Evolutionary conservation across 2,329 filamentous ascomycete genomes (phyloP).

Genomic region (Xylaria arbuscula): DNA sequence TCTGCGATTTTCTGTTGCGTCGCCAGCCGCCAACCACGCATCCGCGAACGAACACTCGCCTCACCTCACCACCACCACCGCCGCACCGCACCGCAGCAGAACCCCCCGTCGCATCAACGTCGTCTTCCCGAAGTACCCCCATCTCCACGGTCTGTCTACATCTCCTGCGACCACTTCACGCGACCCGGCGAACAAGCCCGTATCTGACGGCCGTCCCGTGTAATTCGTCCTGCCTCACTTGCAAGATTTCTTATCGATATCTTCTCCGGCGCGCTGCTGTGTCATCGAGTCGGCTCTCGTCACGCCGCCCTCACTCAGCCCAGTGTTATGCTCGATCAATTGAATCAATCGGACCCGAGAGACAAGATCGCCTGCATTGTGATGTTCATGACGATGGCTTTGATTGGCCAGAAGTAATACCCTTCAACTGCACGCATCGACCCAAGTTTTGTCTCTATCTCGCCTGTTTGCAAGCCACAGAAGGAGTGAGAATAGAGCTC

Average conservation of each 20-base stretch:
- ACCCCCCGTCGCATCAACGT: constrained; percentile 26
- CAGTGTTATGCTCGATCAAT: constrained; percentile 31
- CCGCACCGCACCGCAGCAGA: constrained; percentile 11
- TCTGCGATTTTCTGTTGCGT: background rate
- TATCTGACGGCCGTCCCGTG: background rate
- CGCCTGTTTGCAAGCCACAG: constrained; percentile 17
- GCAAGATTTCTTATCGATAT: background rate
- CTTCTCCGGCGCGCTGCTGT: constrained; percentile 15
- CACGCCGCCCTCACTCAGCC: background rate
- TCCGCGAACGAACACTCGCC: background rate
- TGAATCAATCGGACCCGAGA: constrained; percentile 29
- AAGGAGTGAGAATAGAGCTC: background rate
- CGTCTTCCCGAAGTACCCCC: constrained; percentile 29
- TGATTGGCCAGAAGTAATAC: constrained; percentile 33
- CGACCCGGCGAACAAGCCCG: constrained; percentile 12
- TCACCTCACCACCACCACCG: constrained; percentile 1
- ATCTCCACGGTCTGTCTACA: constrained; percentile 13
- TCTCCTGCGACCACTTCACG: constrained; percentile 16
- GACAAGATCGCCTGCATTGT: constrained; percentile 9
- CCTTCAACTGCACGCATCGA: constrained; percentile 23
- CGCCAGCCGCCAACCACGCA: constrained; percentile 13
- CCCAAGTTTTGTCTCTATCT: constrained; percentile 3
- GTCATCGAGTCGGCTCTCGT: background rate
- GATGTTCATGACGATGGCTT: constrained; percentile 26
- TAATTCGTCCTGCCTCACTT: background rate